Base-by-base conservation (phyloP, 108 stramenopile species). In the Cyclotella kingstonii region DNA sequence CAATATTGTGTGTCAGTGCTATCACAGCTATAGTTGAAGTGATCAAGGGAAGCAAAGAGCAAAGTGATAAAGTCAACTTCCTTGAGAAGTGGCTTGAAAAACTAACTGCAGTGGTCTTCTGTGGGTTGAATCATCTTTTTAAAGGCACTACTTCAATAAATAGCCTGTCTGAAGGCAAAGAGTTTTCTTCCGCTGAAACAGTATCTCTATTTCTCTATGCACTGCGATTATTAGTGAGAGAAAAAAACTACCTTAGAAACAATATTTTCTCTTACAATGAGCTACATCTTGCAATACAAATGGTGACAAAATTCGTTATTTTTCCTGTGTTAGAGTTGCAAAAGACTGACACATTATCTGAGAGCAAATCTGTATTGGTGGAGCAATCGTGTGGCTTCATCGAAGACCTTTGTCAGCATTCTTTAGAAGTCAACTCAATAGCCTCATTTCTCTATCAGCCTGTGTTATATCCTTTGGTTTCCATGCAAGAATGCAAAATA, bases 11-110 rank as follows among this genome's bases (percentile, higher is more conserved):
- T 29, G 29, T 60, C 4, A 42, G 45, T 61, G 82, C 84, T 8
- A 40, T 81, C 7, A 21, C 43, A 29, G 63, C 72, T 14, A 42
- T 84, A 6, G 25, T 68, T 22, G 45, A 74, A 34, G 49, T 53
- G 18, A 67, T 79, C 0, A 47, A 65, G 33, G 15, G 52, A 27
- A 19, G 23, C 21, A 55, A 49, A 2, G 53, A 63, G 19, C 58
- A 54, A 25, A 52, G 63, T 19, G 57, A 54, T 4, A 61, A 63
- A 23, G 19, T 17, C 33, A 41, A 17, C 14, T 31, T 22, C 15
- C 59, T 85, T 51, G 30, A 48, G 19, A 51, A 48, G 66, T 89
- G 84, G 87, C 42, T 89, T 45, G 34, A 63, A 52, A 60, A 62
- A 23, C 29, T 89, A 11, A 38, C 74, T 48, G 79, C 83, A 10